Percentiles rank a stretch among this genome's conserved stretches.
phyloP scores from a whole-genome alignment of 306 rosid genomes.

The Dryas alaskensis region DNA sequence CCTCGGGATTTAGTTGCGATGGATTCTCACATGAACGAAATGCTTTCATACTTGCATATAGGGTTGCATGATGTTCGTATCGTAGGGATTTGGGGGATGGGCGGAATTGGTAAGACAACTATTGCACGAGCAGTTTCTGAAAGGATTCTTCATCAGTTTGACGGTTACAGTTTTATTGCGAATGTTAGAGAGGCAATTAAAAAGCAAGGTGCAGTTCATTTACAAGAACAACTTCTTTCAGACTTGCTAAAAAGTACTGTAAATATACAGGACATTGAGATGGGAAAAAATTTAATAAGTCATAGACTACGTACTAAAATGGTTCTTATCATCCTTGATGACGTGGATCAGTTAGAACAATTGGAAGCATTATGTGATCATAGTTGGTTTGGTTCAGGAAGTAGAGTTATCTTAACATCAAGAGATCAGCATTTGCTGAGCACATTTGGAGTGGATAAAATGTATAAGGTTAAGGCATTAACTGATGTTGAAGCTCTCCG shows the following conservation, averaged over 20 bases:
- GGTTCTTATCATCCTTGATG: slow-evolving; percentile 23
- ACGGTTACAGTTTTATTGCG: slow-evolving; percentile 2
- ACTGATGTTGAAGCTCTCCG: background rate
- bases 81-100: slow-evolving; percentile 16
- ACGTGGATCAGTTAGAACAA: slow-evolving; percentile 10
- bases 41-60: background rate
- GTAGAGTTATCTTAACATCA: slow-evolving; percentile 17
- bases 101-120: slow-evolving; percentile 7
- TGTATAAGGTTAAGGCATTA: background rate
- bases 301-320: slow-evolving; percentile 3
- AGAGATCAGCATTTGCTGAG: slow-evolving; percentile 13
- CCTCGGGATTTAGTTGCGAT: too few species aligned
- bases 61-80: slow-evolving; percentile 7
- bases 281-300: slow-evolving; percentile 4
- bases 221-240: slow-evolving; percentile 7
- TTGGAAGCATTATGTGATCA: background rate
- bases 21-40: too few species aligned
- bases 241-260: background rate
- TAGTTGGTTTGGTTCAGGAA: slow-evolving; percentile 11
- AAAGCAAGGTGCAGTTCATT: background rate
- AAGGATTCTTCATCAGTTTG: background rate
- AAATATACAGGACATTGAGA: background rate
- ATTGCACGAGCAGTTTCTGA: background rate
- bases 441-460: background rate
- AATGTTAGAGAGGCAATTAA: slow-evolving; percentile 8